These are phyloP conservation scores for Xylaria castorea DNA, from an alignment of 495 filamentous ascomycete genomes.

Conservation along the genomic window DNA sequence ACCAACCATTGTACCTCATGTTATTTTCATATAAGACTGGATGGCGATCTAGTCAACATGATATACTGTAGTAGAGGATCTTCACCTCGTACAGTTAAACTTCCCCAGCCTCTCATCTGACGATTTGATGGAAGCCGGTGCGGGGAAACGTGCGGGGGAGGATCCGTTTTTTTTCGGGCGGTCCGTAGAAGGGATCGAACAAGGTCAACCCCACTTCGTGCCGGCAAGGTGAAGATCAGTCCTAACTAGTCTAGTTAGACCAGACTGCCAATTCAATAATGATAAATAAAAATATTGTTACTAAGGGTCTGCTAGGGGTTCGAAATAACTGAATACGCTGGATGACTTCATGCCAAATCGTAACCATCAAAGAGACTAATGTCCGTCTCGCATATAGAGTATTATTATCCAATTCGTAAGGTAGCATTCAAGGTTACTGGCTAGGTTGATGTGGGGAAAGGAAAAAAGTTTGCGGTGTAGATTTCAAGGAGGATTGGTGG, in stretches of 20 bases:
- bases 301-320: no score
- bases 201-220: neutral
- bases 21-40: neutral
- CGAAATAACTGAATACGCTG: neutral
- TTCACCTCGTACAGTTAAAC: neutral
- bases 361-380: neutral
- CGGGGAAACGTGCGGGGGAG: constrained; percentile 23
- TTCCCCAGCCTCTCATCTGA: constrained; percentile 19
- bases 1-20: neutral
- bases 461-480: neutral
- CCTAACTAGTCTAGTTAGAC: neutral
- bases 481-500: neutral
- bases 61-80: neutral
- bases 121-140: neutral
- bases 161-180: neutral
- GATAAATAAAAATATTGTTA: neutral
- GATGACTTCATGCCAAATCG: neutral
- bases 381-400: neutral
- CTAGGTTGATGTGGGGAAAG: neutral
- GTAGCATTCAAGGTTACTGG: neutral
- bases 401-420: neutral
- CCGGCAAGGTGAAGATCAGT: neutral
- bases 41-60: neutral
- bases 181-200: neutral
- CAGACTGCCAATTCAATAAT: neutral